phyloP scores from a whole-genome alignment of 2,329 filamentous ascomycete genomes.

The Dendryphion nanum region DNA sequence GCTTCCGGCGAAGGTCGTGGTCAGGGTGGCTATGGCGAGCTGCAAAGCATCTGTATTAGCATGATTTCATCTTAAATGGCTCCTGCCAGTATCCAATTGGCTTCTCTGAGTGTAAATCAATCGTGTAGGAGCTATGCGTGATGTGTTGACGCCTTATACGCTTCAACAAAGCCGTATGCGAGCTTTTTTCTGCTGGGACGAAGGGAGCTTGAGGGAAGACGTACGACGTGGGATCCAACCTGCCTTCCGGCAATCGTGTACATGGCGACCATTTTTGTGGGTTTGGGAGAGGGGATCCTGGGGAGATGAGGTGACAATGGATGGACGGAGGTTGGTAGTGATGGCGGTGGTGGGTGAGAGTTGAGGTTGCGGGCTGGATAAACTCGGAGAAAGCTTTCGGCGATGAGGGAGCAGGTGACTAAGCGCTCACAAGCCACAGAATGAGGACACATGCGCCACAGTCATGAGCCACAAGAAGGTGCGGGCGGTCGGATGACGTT shows the following conservation, averaged over 20 bases:
- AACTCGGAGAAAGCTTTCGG: conserved; percentile 12
- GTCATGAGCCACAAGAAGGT: no score
- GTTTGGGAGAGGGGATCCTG: conserved; percentile 12
- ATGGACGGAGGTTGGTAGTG: no score
- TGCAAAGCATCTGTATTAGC: conserved; percentile 27
- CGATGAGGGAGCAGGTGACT: conserved; percentile 5
- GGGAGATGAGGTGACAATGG: conserved; percentile 30
- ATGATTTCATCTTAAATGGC: neutral
- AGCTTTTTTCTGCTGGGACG: neutral
- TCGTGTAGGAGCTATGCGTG: no score
- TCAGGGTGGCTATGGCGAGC: conserved; percentile 60
- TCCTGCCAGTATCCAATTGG: no score
- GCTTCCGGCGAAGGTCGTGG: conserved; percentile 34
- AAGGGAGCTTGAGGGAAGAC: conserved; percentile 19
- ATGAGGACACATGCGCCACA: no score
- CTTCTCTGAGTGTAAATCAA: no score
- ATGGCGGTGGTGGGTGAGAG: conserved; percentile 8
- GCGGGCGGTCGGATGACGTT: no score
- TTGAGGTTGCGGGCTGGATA: conserved; percentile 10
- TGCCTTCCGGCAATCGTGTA: conserved; percentile 53
- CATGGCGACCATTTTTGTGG: conserved; percentile 50
- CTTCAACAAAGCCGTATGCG: no score
- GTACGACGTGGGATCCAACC: conserved; percentile 55
- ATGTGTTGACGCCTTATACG: no score
- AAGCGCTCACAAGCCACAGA: neutral